Evolutionary conservation across 73 alveolate genomes (phyloP), one percentile per base, ranked within the genome.

Genomic region (Symbiodinium natans): DNA sequence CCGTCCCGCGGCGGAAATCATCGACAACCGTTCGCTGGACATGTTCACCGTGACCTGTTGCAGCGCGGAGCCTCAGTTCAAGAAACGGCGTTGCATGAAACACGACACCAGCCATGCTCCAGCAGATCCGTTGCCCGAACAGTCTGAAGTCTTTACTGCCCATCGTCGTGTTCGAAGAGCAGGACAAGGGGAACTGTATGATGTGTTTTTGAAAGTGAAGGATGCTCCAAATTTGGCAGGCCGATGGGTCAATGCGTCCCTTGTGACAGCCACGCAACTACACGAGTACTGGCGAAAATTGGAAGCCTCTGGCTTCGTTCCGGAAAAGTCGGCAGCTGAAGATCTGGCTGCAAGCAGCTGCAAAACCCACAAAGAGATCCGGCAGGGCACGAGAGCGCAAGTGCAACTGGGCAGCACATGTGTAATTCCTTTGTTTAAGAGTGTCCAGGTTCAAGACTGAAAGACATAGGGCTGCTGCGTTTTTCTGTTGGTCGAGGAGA

Each of bases 271-370:
- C 63, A 48, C 63, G 63, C 92, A 83, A 33, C n/a, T 83, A 38
- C 75, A 83, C 48, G 75, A 83, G 74, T 80, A 83, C 43, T 83
- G 92, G 92, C n/a, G 42, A 31, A 31, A n/a, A 8, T 17, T 41
- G 92, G 92, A 83, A 31, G 75, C 21, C 6, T 23, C 46, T 38
- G 92, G 92, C 31, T 29, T 23, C 56, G 75, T 41, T 21, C 92
- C 92, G 10, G 42, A 41, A 42, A 59, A 83, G 48, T 48, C 75
- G 75, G 48, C 75, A 29, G 42, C 75, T 1, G 73, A 59, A 1
- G 92, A 83, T 42, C 92, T 83, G 29, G 41, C 29, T 13, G 92
- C 92, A 27, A 25, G 43, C 31, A 15, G 13, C 31, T 41, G 92
- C 75, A 25, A 31, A 43, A 83, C 92, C 43, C 92, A 83, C 75